A percentile compares a stretch with the other conserved stretches of the same genome.
phyloP scores from a whole-genome alignment of 2,329 filamentous ascomycete species.

The Fragosphaeria purpurea region DNA sequence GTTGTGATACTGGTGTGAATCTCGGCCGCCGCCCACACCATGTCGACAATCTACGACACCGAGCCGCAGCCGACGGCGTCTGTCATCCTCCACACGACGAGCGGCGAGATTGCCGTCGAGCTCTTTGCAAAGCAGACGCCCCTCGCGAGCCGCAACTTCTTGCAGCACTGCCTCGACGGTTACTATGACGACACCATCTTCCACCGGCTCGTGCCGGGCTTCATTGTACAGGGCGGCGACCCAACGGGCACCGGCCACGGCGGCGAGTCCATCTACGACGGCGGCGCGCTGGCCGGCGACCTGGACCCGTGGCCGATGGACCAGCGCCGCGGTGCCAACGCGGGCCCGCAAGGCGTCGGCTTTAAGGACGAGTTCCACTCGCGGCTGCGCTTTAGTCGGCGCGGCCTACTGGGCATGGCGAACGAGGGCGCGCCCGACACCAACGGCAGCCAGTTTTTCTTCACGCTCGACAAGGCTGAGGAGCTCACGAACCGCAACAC shows the following conservation, averaged over 20 bases:
- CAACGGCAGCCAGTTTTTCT: slow-evolving; percentile 95
- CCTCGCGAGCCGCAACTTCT: slow-evolving; percentile 84
- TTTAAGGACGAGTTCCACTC: slow-evolving; percentile 85
- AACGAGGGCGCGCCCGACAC: slow-evolving; percentile 69
- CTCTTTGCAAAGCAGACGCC: slow-evolving; percentile 94
- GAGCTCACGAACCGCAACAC: slow-evolving; percentile 88
- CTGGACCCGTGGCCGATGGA: slow-evolving; percentile 65
- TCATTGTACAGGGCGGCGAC: slow-evolving; percentile 91
- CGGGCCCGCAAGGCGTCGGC: slow-evolving; percentile 47
- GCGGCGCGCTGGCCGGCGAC: slow-evolving; percentile 62
- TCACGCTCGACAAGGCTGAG: slow-evolving; percentile 75
- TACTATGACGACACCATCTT: slow-evolving; percentile 94
- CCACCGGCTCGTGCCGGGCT: slow-evolving; percentile 83
- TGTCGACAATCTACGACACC: slow-evolving; percentile 89
- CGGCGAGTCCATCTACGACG: slow-evolving; percentile 85
- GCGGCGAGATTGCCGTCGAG: slow-evolving; percentile 81
- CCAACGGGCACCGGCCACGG: slow-evolving; percentile 87
- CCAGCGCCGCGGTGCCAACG: slow-evolving; percentile 50
- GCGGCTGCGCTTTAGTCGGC: slow-evolving; percentile 81
- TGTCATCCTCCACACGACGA: slow-evolving; percentile 79
- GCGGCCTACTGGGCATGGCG: slow-evolving; percentile 91
- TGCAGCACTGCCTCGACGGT: slow-evolving; percentile 87
- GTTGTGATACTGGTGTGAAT: too few relatives aligned
- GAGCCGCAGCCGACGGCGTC: slow-evolving; percentile 92
- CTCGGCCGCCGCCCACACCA: slow-evolving; percentile 24